Conservation (phyloP, 495 filamentous ascomycete species). For the Achaetomiella virescens region DNA sequence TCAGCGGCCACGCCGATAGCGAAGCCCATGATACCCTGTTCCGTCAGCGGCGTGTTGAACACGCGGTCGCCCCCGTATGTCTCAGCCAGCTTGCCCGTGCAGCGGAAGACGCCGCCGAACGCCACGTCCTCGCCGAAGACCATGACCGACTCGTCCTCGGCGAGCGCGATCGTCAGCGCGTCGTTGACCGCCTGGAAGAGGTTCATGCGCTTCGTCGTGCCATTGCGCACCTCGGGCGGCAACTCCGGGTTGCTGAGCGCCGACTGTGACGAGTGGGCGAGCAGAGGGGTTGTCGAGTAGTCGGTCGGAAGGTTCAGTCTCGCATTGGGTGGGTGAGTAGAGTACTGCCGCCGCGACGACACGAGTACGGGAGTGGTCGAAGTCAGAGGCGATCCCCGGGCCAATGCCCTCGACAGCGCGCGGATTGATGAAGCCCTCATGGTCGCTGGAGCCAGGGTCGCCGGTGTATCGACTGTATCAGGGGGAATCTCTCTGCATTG, state of each 20-base stretch:
- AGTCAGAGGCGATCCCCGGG: conserved; percentile 1
- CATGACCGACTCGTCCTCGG: conserved; percentile 75
- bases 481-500: background rate
- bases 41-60: conserved; percentile 92
- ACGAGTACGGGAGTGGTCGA: background rate
- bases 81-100: conserved; percentile 81
- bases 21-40: conserved; percentile 94
- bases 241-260: conserved; percentile 64
- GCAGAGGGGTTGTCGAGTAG: conserved; percentile 72
- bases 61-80: conserved; percentile 84
- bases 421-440: conserved; percentile 21
- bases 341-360: conserved; percentile 26
- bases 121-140: conserved; percentile 96
- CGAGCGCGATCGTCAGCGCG: conserved; percentile 74
- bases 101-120: conserved; percentile 95
- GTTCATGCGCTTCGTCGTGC: conserved; percentile 77
- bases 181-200: conserved; percentile 90
- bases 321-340: conserved; percentile 47
- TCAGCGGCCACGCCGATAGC: conserved; percentile 84
- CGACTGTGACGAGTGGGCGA: conserved; percentile 68
- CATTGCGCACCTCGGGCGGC: conserved; percentile 55
- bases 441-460: background rate
- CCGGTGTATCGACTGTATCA: background rate
- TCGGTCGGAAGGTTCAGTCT: conserved; percentile 81
- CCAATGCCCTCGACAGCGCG: conserved; percentile 14